Evolutionary conservation across 371 early-diverging fungal species (phyloP).

Genomic region (Saksenaea vasiformis): DNA sequence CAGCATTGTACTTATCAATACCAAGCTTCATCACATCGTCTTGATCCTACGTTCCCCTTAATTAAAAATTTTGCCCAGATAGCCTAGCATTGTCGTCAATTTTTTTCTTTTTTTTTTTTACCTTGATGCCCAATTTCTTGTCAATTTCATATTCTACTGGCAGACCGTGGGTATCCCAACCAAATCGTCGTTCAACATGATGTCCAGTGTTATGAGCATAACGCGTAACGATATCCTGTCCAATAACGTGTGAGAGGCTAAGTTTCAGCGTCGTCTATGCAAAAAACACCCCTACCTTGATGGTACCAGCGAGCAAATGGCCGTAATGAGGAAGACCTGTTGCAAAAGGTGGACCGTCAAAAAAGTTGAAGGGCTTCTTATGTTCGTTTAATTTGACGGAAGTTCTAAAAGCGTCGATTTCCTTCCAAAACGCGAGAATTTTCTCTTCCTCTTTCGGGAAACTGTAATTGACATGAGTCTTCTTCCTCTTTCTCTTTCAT

Average conservation of each 20-base stretch:
- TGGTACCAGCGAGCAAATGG: conserved; percentile 99
- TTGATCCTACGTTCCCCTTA: conserved; percentile 54
- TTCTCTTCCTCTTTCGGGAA: conserved; percentile 97
- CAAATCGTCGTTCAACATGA: conserved; percentile 98
- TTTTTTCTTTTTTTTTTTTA: conserved; percentile 4
- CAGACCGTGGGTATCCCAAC: conserved; percentile 99
- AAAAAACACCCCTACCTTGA: conserved; percentile 77
- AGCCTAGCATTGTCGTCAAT: background rate
- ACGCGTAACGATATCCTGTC: conserved; percentile 96
- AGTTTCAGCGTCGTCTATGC: background rate
- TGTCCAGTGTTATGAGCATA: conserved; percentile 98
- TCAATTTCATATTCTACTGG: conserved; percentile 99
- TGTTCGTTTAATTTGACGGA: conserved; percentile 93
- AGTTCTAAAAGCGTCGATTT: conserved; percentile 97
- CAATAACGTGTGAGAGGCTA: background rate
- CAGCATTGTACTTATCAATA: conserved; percentile 98
- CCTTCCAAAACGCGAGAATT: conserved; percentile 95
- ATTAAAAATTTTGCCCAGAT: conserved; percentile 1
- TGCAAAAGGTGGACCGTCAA: conserved; percentile 99
- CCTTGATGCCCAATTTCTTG: conserved; percentile 93
- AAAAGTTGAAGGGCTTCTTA: conserved; percentile 90
- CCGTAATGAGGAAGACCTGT: conserved; percentile 99
- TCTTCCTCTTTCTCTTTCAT: background rate
- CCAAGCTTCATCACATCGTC: conserved; percentile 97
- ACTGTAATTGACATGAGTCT: conserved; percentile 40